These are phyloP conservation scores for Litsea cubeba DNA, from an alignment of 164 flowering plant genomes.

Conservation along the genomic window DNA sequence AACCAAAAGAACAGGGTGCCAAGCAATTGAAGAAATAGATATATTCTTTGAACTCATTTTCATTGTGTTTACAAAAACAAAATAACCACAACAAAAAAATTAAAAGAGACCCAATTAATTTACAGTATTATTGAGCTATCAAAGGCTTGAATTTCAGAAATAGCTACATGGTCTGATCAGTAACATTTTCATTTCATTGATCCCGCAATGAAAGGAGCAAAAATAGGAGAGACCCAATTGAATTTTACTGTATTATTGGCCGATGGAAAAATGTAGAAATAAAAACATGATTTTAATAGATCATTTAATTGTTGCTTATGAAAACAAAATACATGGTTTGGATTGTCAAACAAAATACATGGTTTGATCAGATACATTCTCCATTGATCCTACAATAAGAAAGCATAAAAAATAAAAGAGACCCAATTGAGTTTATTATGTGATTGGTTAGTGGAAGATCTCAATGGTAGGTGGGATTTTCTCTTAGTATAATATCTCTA, in stretches of 20 bases:
- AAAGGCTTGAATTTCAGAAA: not conserved
- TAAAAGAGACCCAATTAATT: not conserved
- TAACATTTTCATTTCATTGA: too few relatives aligned
- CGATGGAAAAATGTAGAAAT: not conserved
- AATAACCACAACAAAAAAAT: not conserved
- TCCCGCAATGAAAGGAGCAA: too few relatives aligned
- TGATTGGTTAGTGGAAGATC: not conserved
- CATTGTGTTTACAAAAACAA: too few relatives aligned
- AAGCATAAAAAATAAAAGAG: not conserved
- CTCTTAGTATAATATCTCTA: slow-evolving; percentile 79
- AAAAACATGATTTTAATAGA: too few relatives aligned
- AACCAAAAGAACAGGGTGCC: slow-evolving; percentile 4
- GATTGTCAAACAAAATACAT: too few relatives aligned
- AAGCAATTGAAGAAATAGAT: not conserved
- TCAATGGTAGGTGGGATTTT: not conserved
- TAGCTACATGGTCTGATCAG: too few relatives aligned
- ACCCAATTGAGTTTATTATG: not conserved
- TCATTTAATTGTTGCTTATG: not conserved
- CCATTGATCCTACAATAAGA: too few relatives aligned
- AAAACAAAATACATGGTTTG: not conserved
- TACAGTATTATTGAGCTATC: not conserved
- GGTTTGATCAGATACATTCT: too few relatives aligned
- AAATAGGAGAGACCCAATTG: not conserved
- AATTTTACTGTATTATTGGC: not conserved
- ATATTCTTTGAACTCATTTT: not conserved